A percentile compares a stretch with the other conserved stretches of the same genome.
Conservation (phyloP, 164 flowering plant species). For the Vitis cinerea region DNA sequence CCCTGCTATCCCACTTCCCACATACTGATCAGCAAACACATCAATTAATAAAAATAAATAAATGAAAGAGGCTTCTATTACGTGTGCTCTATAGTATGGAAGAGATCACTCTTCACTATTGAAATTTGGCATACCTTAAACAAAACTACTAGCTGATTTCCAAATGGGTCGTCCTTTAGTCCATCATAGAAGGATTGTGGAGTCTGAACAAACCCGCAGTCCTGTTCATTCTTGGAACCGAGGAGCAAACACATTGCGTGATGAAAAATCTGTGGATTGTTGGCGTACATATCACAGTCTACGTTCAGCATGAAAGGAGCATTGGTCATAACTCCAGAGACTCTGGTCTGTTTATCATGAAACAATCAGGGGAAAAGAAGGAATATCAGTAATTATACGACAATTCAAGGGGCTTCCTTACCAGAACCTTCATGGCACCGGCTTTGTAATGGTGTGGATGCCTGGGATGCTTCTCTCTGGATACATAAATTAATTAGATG, state of each 20-base stretch:
- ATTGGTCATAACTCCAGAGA: conserved; percentile 72
- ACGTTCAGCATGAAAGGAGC: conserved; percentile 69
- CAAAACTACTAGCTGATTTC: conserved; percentile 26
- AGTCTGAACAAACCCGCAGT: conserved; percentile 45
- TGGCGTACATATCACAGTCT: conserved; percentile 71
- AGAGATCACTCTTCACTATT: too few relatives aligned
- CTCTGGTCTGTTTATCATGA: conserved; percentile 38
- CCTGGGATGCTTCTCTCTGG: conserved; percentile 66
- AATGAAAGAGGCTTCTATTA: too few relatives aligned
- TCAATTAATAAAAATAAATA: background rate
- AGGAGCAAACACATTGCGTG: conserved; percentile 59
- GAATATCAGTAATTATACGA: background rate
- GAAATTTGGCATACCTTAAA: conserved; percentile 21
- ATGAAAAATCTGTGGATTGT: conserved; percentile 48
- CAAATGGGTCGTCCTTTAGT: conserved; percentile 49
- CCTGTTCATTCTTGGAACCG: conserved; percentile 26
- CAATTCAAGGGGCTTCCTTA: conserved; percentile 5
- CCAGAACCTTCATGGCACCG: conserved; percentile 76
- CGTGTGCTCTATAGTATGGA: too few relatives aligned
- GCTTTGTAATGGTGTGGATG: conserved; percentile 65
- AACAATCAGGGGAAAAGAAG: background rate
- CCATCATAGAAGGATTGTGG: conserved; percentile 53
- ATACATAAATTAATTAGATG: conserved; percentile 45
- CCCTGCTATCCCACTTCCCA: conserved; percentile 35
- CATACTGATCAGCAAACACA: conserved; percentile 8